Evolutionary conservation across 2,329 filamentous ascomycete genomes (phyloP).

Genomic region (Tolypocladium amazonense): DNA sequence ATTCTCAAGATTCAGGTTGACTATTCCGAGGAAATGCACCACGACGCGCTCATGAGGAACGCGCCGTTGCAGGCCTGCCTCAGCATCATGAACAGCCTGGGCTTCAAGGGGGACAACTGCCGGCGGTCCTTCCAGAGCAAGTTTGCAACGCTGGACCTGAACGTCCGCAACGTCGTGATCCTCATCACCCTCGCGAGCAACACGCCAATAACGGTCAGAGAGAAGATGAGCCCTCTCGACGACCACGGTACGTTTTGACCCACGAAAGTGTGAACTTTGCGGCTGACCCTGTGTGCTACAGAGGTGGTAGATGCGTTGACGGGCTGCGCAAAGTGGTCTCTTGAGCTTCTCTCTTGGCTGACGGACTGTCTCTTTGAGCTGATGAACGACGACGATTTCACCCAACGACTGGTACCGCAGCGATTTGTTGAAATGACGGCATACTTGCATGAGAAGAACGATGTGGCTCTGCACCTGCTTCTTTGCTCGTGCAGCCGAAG

Average conservation of each 20-base stretch:
- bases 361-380: constrained; percentile 48
- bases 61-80: constrained; percentile 63
- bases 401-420: constrained; percentile 34
- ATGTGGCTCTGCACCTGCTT: constrained; percentile 51
- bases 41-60: constrained; percentile 65
- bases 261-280: background rate
- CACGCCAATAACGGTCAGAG: constrained; percentile 40
- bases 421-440: constrained; percentile 37
- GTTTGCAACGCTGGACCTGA: constrained; percentile 63
- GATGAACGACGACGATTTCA: constrained; percentile 39
- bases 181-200: constrained; percentile 54
- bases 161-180: constrained; percentile 61
- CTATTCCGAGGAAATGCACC: constrained; percentile 64
- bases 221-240: constrained; percentile 48
- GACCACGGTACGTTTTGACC: constrained; percentile 33
- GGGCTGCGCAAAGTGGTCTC: constrained; percentile 68
- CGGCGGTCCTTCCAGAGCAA: constrained; percentile 59
- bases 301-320: constrained; percentile 64
- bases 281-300: constrained; percentile 14
- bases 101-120: constrained; percentile 54
- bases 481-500: constrained; percentile 65
- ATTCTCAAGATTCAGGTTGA: constrained; percentile 67
- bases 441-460: constrained; percentile 43
- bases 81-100: constrained; percentile 69
- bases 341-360: constrained; percentile 58